phyloP scores from a whole-genome alignment of 371 early-diverging fungal species.

The Blastocladiella emersonii region DNA sequence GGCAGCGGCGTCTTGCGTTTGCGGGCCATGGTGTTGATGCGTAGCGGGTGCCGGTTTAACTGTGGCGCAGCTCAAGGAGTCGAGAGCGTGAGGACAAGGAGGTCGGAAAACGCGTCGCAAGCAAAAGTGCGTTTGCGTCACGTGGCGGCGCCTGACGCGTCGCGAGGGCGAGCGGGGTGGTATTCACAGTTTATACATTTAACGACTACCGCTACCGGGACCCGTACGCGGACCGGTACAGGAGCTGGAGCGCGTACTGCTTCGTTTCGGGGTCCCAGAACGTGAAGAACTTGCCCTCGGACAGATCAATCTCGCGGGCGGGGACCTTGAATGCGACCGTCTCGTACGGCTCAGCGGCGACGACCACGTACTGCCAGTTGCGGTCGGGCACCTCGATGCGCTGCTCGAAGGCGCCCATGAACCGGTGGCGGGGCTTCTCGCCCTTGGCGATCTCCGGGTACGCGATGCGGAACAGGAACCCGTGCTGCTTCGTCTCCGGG shows the following conservation, averaged over 20 bases:
- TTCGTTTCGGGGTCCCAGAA: constrained; percentile 89
- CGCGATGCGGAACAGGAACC: constrained; percentile 83
- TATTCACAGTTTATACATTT: too few species aligned
- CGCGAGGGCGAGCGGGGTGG: too few species aligned
- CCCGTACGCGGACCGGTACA: constrained; percentile 24
- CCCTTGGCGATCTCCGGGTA: constrained; percentile 80
- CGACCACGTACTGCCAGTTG: constrained; percentile 76
- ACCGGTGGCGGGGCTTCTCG: constrained; percentile 71
- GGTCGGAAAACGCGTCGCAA: too few species aligned
- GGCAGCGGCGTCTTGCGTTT: too few species aligned
- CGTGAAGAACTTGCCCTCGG: constrained; percentile 72
- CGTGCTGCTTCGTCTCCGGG: constrained; percentile 71
- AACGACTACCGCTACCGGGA: too few species aligned
- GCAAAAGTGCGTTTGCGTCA: too few species aligned
- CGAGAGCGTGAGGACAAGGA: too few species aligned
- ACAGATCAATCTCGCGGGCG: constrained; percentile 74
- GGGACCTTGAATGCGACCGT: constrained; percentile 89
- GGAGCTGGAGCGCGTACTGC: constrained; percentile 79
- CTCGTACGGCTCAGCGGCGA: constrained; percentile 97
- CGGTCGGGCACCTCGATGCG: constrained; percentile 78
- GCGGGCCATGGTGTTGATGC: too few species aligned
- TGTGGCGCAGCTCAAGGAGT: too few species aligned
- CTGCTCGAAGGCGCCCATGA: constrained; percentile 97
- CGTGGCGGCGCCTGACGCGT: too few species aligned
- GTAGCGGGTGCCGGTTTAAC: too few species aligned